Evolutionary conservation across 2,329 filamentous ascomycete genomes (phyloP), one percentile per base, ranked within the genome.

Genomic region (Hirsutella minnesotensis): DNA sequence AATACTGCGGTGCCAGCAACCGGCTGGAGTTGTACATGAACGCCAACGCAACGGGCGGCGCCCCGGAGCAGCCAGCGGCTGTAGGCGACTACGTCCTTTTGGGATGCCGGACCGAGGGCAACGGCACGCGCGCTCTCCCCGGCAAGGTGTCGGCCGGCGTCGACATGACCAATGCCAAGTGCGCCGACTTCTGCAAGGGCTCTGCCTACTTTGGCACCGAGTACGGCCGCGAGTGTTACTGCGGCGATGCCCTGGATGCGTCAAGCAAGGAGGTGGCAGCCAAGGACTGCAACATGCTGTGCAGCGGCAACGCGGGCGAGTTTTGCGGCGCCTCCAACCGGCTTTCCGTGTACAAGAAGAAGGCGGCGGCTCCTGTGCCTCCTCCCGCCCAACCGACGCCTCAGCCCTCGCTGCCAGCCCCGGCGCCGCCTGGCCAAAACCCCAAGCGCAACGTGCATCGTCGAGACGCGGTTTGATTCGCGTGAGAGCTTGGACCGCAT

Each of bases 251-350:
- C 7, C 47, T 65, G 19, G 52, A 44, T 4, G 38, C 45, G n/a
- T 52, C 48, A 5, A 60, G 60, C n/a, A 45, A 52, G 2, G 51
- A 50, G 41, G 60, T 54, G 4, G 45, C 56, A 3, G 50, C 44
- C 20, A 45, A 43, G 3, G 64, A 69, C 20, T 70, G 66, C 51
- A 51, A 44, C 5, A 67, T 70, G 62, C 47, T 57, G 16, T 70
- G 67, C 50, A 55, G 54, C 2, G 67, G 66, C 1, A 60, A 59
- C 40, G 49, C 44, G 12, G 38, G 41, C 2, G 54, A 68, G 53
- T 62, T 56, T 43, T 70, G 67, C 43, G 67, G 68, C 18, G 63
- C 56, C 7, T 55, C 59, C 3, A 60, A 61, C 44, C 53, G 65
- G 44, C 45, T 70, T 49, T 58, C 54, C 5, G 50, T 64, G 15